These are phyloP conservation scores for Ophiosphaerella korrae DNA, from an alignment of 2,329 filamentous ascomycete species.

Conservation along the genomic window DNA sequence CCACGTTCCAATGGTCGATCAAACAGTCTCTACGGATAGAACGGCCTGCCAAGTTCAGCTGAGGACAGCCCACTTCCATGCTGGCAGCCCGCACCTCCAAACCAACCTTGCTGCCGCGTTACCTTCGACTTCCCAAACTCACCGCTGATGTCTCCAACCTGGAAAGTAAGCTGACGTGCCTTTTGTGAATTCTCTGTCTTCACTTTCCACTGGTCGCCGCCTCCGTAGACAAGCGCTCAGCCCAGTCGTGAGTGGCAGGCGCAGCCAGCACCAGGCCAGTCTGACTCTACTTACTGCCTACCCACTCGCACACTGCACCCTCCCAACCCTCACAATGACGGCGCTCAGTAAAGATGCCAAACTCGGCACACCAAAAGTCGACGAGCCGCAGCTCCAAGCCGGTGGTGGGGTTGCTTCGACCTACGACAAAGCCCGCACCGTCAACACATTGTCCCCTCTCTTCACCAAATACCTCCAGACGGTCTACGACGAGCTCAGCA, in stretches of 20 bases:
- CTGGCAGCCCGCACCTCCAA: constrained; percentile 19
- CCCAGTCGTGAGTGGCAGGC: background rate
- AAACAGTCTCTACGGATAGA: constrained; percentile 13
- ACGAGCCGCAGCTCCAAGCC: constrained; percentile 44
- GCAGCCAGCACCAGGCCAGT: background rate
- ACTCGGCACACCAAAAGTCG: constrained; percentile 38
- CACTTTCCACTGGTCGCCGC: background rate
- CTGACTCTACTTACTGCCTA: background rate
- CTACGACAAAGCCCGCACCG: constrained; percentile 30
- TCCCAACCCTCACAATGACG: background rate
- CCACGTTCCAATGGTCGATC: constrained; percentile 21
- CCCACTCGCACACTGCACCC: background rate
- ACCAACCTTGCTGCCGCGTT: constrained; percentile 9
- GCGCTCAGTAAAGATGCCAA: constrained; percentile 27
- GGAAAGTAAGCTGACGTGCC: background rate
- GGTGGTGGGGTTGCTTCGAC: constrained; percentile 43
- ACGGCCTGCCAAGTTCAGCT: constrained; percentile 30
- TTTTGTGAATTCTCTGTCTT: background rate
- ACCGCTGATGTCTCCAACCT: background rate
- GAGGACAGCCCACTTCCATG: constrained; percentile 18
- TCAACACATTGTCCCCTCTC: constrained; percentile 37
- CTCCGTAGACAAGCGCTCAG: constrained; percentile 22
- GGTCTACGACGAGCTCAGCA: constrained; percentile 35
- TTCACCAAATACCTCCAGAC: constrained; percentile 36
- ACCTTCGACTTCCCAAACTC: constrained; percentile 1